Percentiles rank a stretch among this genome's conserved stretches.
Evolutionary conservation across 1,284 basidiomycete genomes (phyloP).

Genomic region (Papiliotrema fonsecae): DNA sequence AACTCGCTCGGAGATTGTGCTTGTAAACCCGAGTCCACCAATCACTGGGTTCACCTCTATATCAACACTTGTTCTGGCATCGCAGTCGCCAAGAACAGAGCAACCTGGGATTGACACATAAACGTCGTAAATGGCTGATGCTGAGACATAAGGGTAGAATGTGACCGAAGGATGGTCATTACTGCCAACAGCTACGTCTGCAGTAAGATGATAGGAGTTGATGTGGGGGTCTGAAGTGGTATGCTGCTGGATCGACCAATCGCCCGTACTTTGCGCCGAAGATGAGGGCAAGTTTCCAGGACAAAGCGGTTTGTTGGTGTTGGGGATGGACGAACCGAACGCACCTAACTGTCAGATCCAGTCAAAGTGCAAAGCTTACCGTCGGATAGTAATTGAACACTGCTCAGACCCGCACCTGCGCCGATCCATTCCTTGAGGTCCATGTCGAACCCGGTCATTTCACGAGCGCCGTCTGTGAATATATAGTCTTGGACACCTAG

Average conservation of each 20-base stretch:
- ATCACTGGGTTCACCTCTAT: slow-evolving; percentile 75
- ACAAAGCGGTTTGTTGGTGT: slow-evolving; percentile 68
- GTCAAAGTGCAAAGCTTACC: slow-evolving; percentile 50
- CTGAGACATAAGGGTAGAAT: slow-evolving; percentile 84
- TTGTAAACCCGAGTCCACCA: slow-evolving; percentile 60
- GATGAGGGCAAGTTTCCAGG: slow-evolving; percentile 67
- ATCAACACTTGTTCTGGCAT: slow-evolving; percentile 70
- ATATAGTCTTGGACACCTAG: slow-evolving; percentile 62
- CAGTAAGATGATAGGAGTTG: slow-evolving; percentile 65
- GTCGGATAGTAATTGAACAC: slow-evolving; percentile 83
- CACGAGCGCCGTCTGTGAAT: slow-evolving; percentile 62
- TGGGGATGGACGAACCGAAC: slow-evolving; percentile 59
- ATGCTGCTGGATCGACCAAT: slow-evolving; percentile 62
- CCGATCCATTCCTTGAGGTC: slow-evolving; percentile 74
- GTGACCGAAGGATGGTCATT: slow-evolving; percentile 68
- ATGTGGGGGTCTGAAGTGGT: slow-evolving; percentile 74
- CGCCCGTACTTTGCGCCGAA: slow-evolving; percentile 54
- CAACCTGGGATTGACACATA: slow-evolving; percentile 86
- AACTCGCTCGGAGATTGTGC: slow-evolving; percentile 69
- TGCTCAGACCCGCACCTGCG: slow-evolving; percentile 71
- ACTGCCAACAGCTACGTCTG: slow-evolving; percentile 59
- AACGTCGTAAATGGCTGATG: slow-evolving; percentile 78
- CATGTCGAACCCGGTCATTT: slow-evolving; percentile 64
- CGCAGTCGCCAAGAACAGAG: slow-evolving; percentile 71
- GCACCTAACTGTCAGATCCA: slow-evolving; percentile 47